Evolutionary conservation across 2,329 filamentous ascomycete species (phyloP), one percentile per base, ranked within the genome.

Genomic region (Diaporthe sp.): DNA sequence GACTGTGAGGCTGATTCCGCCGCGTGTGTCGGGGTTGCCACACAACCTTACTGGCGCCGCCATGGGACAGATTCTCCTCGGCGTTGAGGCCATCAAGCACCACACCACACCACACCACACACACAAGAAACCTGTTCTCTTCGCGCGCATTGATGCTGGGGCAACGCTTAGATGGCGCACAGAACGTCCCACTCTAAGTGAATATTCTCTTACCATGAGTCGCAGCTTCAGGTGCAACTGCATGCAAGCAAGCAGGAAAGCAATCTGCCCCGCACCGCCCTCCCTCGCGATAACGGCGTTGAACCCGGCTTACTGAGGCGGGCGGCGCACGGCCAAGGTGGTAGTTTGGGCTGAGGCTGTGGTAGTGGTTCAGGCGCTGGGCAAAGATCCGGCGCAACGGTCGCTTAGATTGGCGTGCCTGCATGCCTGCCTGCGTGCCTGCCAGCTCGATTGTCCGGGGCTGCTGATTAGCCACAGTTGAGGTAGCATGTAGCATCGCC

Each of bases 331-430:
- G 49, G 65, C 65, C 49, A 53, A 55, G 65, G 65, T 55, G 34
- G 65, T 70, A 55, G 47, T 70, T 34, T 49, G 63, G 63, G 63
- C 63, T 68, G 47, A 51, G 63, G 63, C 28, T 68, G 63, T 37
- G 61, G 6, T 25, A 20, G 12, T 37, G 22, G 44, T 68, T 68
- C 31, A 28, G 25, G 51, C 37, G 15, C 34, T 34, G 25, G 65
- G 49, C 22, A 9, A 12, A 12, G 31, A 15, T 42, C 65, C 51
- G 49, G 34, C 22, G 47, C 65, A 55, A 37, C 65, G 65, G 65
- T 28, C 34, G 65, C 34, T n/a, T 42, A 20, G 49, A 15, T 37
- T 44, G 17, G 28, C 28, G 28, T 31, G 28, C 28, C 28, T 31
- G 28, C 28, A 4, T 28, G 2, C 3, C 20, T 12, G 42, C 17